These are phyloP conservation scores for Leishmania braziliensis DNA, from an alignment of 208 protist genomes.

Conservation along the genomic window DNA sequence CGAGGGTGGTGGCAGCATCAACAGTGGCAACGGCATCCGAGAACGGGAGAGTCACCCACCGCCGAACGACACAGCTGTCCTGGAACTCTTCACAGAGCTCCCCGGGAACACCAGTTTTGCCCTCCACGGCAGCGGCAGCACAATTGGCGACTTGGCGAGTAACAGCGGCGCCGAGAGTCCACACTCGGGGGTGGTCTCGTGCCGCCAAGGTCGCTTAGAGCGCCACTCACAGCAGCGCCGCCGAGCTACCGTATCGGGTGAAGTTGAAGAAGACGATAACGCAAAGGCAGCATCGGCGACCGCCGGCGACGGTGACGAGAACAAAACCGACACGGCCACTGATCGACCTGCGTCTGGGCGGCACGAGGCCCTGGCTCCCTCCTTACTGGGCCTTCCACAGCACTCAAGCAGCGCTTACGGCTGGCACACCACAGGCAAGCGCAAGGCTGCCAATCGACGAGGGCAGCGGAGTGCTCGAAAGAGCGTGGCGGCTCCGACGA, in stretches of 20 bases:
- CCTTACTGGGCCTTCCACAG: not conserved
- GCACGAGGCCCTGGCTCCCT: not conserved
- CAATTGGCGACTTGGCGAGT: not conserved
- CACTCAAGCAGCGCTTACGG: not conserved
- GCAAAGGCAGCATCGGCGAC: not conserved
- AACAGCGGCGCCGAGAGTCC: not conserved
- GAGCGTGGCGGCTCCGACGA: not conserved
- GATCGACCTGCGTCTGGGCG: not conserved
- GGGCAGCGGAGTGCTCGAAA: not conserved
- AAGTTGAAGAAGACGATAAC: not conserved
- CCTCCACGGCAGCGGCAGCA: slow-evolving; percentile 2
- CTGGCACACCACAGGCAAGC: not conserved
- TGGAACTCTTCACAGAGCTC: not conserved
- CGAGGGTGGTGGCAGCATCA: not conserved
- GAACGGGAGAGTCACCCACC: not conserved
- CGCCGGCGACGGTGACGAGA: not conserved
- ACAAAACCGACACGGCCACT: not conserved
- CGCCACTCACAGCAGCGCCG: not conserved
- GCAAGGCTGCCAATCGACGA: not conserved
- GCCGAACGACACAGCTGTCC: not conserved
- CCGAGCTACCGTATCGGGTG: not conserved
- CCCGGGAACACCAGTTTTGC: slow-evolving; percentile 12
- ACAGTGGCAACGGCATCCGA: not conserved
- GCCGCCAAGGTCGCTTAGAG: not conserved
- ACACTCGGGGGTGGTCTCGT: not conserved